phyloP scores from a whole-genome alignment of 169 alveolate genomes.

The Eimeria falciformis region DNA sequence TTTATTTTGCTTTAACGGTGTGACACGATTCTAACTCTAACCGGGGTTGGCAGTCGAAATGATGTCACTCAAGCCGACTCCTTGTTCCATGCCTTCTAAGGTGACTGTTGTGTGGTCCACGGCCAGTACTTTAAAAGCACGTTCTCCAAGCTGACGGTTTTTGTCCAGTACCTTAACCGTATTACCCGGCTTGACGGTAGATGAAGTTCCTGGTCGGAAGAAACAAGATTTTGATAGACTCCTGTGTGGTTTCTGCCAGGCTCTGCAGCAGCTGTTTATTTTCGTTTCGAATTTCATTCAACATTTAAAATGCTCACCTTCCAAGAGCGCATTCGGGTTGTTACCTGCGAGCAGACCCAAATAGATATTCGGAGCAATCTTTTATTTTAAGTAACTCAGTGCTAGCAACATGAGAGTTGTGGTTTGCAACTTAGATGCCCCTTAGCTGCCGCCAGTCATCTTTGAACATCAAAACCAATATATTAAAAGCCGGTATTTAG shows the following conservation, averaged over 20 bases:
- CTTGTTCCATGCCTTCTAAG: conserved; percentile 17
- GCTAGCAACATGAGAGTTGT: background rate
- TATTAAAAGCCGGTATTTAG: background rate
- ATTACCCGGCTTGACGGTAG: conserved; percentile 37
- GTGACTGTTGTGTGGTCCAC: conserved; percentile 12
- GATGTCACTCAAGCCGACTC: background rate
- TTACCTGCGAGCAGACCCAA: conserved; percentile 9
- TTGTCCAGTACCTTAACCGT: conserved; percentile 49
- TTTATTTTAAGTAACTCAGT: background rate
- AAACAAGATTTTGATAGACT: background rate
- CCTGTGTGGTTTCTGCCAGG: background rate
- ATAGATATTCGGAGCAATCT: background rate
- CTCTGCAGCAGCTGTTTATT: background rate
- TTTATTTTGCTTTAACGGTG: background rate
- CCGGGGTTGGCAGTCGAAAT: conserved; percentile 39
- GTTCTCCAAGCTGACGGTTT: conserved; percentile 16
- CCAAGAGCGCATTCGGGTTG: background rate
- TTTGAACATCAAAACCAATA: background rate
- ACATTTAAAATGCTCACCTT: background rate
- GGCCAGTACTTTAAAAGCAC: conserved; percentile 34
- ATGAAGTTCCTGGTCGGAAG: conserved; percentile 13
- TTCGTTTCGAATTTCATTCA: background rate
- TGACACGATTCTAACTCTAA: background rate
- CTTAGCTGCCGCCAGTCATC: background rate
- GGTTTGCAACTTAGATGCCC: background rate